Percentiles rank a stretch among this genome's conserved stretches.
Evolutionary conservation across 768 basidiomycete genomes (phyloP).

Genomic region (Leccinum aurantiacum): DNA sequence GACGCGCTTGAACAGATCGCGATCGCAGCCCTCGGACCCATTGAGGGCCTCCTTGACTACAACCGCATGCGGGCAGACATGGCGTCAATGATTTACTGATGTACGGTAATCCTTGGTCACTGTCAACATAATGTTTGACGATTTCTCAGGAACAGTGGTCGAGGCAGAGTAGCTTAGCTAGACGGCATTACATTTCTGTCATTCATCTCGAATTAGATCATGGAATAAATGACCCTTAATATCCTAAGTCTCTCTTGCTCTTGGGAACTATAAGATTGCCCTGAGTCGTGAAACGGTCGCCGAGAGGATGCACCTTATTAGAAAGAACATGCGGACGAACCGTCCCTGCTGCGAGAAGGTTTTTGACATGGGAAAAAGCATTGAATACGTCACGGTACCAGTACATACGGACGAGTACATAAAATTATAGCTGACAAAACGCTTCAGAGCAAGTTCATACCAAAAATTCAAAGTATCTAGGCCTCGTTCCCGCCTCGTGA

Average conservation of each 20-base stretch:
- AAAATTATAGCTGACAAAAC: constrained; percentile 4
- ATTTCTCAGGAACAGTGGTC: neutral
- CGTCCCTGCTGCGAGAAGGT: neutral
- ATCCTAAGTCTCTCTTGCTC: neutral
- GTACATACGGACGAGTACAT: constrained; percentile 14
- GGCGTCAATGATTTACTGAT: constrained; percentile 75
- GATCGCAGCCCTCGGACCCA: constrained; percentile 83
- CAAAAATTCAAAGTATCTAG: constrained; percentile 5
- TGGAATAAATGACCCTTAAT: constrained; percentile 22
- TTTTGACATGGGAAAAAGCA: neutral
- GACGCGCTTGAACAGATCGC: constrained; percentile 54
- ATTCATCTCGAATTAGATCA: constrained; percentile 21
- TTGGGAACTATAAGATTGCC: neutral
- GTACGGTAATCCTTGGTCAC: neutral
- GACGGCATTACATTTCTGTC: constrained; percentile 17
- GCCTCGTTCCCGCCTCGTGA: constrained; percentile 30
- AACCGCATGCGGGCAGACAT: constrained; percentile 83
- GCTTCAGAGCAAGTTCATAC: constrained; percentile 1
- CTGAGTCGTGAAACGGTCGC: neutral
- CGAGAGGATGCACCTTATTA: neutral
- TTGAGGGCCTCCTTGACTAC: constrained; percentile 94
- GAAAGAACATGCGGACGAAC: neutral
- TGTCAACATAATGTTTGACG: neutral
- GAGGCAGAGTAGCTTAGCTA: constrained; percentile 24
- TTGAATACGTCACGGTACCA: neutral